These are phyloP conservation scores for Calonectria pteridis DNA, from an alignment of 2,329 filamentous ascomycete genomes.

Conservation along the genomic window DNA sequence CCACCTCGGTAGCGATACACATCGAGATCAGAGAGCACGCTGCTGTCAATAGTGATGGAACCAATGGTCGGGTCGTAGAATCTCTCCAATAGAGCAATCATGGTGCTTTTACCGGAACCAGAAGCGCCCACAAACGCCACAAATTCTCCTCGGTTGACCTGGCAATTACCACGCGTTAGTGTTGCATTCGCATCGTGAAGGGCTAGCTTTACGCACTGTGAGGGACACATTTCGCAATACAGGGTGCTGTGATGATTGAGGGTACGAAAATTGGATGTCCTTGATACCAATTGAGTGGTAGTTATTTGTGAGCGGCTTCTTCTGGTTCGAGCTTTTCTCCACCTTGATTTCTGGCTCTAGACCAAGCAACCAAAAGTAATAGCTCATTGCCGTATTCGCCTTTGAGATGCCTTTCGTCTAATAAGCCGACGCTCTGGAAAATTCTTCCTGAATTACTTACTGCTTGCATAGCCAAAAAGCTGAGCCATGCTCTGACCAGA, in stretches of 20 bases:
- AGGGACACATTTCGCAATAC: slow-evolving; percentile 25
- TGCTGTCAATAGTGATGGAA: background rate
- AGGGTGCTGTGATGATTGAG: slow-evolving; percentile 15
- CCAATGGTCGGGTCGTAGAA: slow-evolving; percentile 9
- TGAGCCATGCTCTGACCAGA: slow-evolving; percentile 52
- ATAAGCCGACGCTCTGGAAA: background rate
- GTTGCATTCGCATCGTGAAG: background rate
- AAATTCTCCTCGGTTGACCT: background rate
- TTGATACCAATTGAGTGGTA: slow-evolving; percentile 56
- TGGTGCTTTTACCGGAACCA: background rate
- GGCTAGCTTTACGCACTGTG: slow-evolving; percentile 18
- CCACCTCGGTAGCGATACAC: slow-evolving; percentile 4
- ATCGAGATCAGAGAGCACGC: background rate
- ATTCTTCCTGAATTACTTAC: slow-evolving; percentile 46
- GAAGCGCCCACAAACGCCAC: background rate
- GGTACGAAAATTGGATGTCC: slow-evolving; percentile 55
- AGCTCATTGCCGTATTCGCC: slow-evolving; percentile 58
- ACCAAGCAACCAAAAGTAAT: slow-evolving; percentile 58
- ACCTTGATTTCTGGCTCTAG: slow-evolving; percentile 16
- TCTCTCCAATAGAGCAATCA: slow-evolving; percentile 5
- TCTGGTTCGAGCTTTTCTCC: background rate
- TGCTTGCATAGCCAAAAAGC: slow-evolving; percentile 58
- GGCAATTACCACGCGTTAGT: background rate
- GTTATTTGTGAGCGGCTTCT: slow-evolving; percentile 18
- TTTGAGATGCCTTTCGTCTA: slow-evolving; percentile 51